Evolutionary conservation across 306 rosid species (phyloP).

Genomic region (Bauhinia variegata): DNA sequence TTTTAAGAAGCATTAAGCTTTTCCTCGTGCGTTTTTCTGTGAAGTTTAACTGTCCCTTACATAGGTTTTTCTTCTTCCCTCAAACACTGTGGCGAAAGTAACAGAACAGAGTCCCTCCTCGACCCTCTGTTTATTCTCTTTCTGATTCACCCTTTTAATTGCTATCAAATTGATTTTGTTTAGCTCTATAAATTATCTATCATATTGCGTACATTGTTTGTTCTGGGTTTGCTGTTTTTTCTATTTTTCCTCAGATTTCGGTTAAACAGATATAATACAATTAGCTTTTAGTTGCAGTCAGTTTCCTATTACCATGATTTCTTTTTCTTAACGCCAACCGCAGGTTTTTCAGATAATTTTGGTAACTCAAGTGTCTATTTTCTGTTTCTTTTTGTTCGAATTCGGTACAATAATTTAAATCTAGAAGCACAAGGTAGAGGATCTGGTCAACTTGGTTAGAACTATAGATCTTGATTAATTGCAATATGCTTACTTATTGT

Average conservation of each 20-base stretch:
- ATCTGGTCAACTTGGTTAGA: background rate
- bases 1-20: background rate
- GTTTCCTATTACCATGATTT: background rate
- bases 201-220: background rate
- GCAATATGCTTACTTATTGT: background rate
- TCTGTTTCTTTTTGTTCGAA: slow-evolving; percentile 6
- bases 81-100: background rate
- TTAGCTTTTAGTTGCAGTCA: slow-evolving; percentile 2
- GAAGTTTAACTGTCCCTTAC: background rate
- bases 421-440: background rate
- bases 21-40: slow-evolving; percentile 13
- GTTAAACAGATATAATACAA: background rate
- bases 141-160: background rate
- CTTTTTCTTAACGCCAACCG: slow-evolving; percentile 4
- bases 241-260: background rate
- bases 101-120: background rate
- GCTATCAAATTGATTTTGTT: background rate
- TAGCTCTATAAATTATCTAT: background rate
- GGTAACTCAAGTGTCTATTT: no score
- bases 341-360: slow-evolving; percentile 1
- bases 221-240: background rate
- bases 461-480: background rate
- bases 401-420: background rate
- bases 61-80: background rate
- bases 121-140: background rate